These are phyloP conservation scores for Chondrostereum purpureum DNA, from an alignment of 1,284 basidiomycete species.

Conservation along the genomic window DNA sequence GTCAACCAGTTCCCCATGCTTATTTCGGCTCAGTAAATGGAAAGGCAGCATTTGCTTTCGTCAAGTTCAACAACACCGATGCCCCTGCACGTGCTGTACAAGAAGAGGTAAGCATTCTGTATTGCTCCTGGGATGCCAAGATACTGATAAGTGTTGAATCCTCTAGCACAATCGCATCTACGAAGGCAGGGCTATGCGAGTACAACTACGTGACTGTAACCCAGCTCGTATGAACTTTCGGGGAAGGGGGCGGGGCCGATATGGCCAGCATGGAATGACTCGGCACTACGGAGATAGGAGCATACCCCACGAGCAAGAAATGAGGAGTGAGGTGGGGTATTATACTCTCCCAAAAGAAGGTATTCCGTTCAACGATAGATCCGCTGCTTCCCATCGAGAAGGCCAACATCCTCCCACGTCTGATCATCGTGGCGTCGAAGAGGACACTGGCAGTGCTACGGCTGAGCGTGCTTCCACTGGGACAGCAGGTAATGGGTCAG, in stretches of 20 bases:
- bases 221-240: constrained; percentile 40
- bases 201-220: constrained; percentile 58
- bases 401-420: neutral
- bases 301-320: constrained; percentile 7
- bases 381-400: too few relatives aligned
- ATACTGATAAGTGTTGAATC: neutral
- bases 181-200: constrained; percentile 63
- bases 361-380: too few relatives aligned
- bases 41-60: constrained; percentile 66
- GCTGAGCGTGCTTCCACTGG: neutral
- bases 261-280: constrained; percentile 21
- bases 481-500: neutral
- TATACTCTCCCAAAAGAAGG: too few relatives aligned
- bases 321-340: constrained; percentile 3
- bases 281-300: constrained; percentile 20
- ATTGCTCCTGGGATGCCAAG: neutral
- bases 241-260: constrained; percentile 27
- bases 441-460: neutral
- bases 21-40: constrained; percentile 42
- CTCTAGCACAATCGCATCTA: constrained; percentile 64
- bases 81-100: constrained; percentile 53
- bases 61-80: constrained; percentile 57
- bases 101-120: constrained; percentile 43
- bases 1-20: too few relatives aligned
- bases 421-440: neutral